Base-by-base conservation (phyloP, 805 yeast genomes). In the Sugiyamaella qingdaonensis region DNA sequence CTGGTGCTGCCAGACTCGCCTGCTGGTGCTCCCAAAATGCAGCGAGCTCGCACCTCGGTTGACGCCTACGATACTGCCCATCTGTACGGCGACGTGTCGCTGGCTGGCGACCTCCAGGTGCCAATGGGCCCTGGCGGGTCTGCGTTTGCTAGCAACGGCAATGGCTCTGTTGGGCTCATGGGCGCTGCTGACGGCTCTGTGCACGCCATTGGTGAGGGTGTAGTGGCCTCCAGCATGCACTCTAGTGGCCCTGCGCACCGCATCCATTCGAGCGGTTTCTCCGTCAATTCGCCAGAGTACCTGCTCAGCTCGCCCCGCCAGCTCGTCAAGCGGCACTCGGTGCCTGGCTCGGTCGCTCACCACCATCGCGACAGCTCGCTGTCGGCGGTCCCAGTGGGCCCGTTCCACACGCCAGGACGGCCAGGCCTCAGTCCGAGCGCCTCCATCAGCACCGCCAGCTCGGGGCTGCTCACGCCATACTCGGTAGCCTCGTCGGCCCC, bases 381-480 rank as follows among this genome's bases (percentile, higher is more conserved):
- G 24, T 39, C 43, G 3, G 19, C 21, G 13, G 19, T 39, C 8
- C 24, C 24, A 13, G 4, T 11, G 13, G 43, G 46, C 34, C 29
- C 46, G n/a, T 35, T 18, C 36, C 51, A 14, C 11, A 47, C 36
- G 46, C 41, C 33, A 9, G 27, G 19, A 4, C 31, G 46, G 31
- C 46, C 9, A 29, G 37, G 18, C 37, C 44, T 13, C 46, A 48
- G 34, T 36, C 36, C 24, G 10, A 27, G 16, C 44, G 29, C 18
- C n/a, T 11, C 24, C 5, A 32, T 3, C 24, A 32, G 34, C 33
- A 14, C 14, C 32, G 39, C 32, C 34, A 34, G 41, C 24, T 34
- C 49, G 19, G 57, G 54, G 14, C 41, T 54, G 29, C 45, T 51
- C 46, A 54, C 57, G 11, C 57, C 57, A 2, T 45, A 39, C 31